Evolutionary conservation across 2,329 filamentous ascomycete genomes (phyloP), one percentile per base, ranked within the genome.

Genomic region (Didymosphaeria variabile): DNA sequence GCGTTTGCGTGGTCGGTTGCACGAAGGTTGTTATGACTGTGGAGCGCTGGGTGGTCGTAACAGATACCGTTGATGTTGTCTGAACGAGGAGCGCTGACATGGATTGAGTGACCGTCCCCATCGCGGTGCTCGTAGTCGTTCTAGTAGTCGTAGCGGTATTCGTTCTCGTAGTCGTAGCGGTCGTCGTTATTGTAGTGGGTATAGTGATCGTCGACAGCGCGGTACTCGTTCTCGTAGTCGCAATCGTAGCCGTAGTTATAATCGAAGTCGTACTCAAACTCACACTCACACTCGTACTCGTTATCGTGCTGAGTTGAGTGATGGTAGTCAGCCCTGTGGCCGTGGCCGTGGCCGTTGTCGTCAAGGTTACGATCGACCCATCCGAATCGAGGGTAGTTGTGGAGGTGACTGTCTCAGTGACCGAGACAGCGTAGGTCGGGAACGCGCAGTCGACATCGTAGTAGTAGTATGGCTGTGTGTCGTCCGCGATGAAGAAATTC

Each of bases 381-480:
- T n/a, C n/a, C n/a, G n/a, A n/a, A n/a, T n/a, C n/a, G n/a, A 51
- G n/a, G 5, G 58, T 55, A 13, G 34, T 46, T 1, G 58, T 60
- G 8, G 59, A 45, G 10, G 42, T 60, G 5, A 13, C 42, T 13
- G 56, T 58, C 1, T 21, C 21, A 8, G 51, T 57, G 29, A 38
- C 34, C 6, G 55, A 49, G 10, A 49, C 42, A n/a, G 57, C 60
- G 36, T 59, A 70, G 0, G 58, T 17, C 7, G 64, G 67, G 19
- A 70, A 65, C 1, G 45, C 46, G 49, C 64, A 70, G 38, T 57
- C 60, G 29, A 68, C 58, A 42, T 70, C 63, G 51, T 70, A 70
- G 50, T 67, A 70, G 32, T 59, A 68, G 57, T 68, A 68, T 15
- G 63, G 59, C 21, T 61, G 53, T 0, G 57, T 55, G 12, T n/a